Base-by-base conservation (phyloP, 2,329 filamentous ascomycete genomes). In the Lasiodiplodia hormozganensis region DNA sequence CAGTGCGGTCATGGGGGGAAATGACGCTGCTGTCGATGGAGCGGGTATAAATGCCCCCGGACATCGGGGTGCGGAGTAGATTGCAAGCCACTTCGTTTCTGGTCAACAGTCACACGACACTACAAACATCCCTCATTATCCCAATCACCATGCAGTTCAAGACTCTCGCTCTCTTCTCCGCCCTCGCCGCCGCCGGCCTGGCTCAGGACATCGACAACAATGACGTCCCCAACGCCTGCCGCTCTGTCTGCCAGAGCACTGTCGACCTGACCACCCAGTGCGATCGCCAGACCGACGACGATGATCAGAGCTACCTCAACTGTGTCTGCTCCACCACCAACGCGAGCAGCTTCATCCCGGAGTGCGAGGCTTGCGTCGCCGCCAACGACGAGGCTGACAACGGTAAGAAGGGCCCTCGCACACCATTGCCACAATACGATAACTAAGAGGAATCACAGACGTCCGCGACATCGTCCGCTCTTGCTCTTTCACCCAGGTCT, bases 331-430 rank as follows among this genome's bases (percentile, higher is more conserved):
- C 70, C 16, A 72, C 72, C 18, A 57, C 68, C 14, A 73, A 73
- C 57, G 75, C 74, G 18, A 72, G 65, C 69, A 71, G 69, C 21
- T 62, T 75, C 10, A 51, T 78, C 18, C 76, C 77, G 1, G 51
- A 70, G 16, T 79, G 76, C 69, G 76, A 75, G 21, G 74, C 76
- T 21, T 79, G 76, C 66, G 73, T 79, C 43, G 62, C 71, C 5
- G 68, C 74, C 53, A 76, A 69, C 71, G 73, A 76, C 57, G 69
- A 65, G 40, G 73, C 72, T 49, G 72, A 76, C 65, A 74, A 74
- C 54, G 72, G 70, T 70, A 74, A 65, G 68, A 34, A 60, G 11
- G 14, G 25, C 25, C 8, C 31, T 34, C 31, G 31, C 31, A 34
- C 31, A 34, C 31, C 31, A 34, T 34, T 34, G 31, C 31, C 31